Evolutionary conservation across 2,329 filamentous ascomycete species (phyloP).

Genomic region (Aureobasidium melanogenum): DNA sequence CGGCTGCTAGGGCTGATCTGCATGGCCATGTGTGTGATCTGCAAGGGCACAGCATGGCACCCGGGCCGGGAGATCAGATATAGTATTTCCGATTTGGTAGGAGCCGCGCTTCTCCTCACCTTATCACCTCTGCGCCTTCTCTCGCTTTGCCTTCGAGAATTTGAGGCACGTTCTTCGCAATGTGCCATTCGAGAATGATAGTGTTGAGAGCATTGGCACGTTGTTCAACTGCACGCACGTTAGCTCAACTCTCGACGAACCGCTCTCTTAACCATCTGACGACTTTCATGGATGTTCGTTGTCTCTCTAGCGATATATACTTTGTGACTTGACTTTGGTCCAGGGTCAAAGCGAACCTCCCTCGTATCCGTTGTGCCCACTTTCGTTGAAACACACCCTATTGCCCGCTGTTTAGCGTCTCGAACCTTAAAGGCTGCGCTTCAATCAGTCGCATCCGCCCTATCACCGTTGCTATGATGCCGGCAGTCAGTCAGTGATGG

Average conservation of each 20-base stretch:
- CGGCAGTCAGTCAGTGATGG: too few species aligned
- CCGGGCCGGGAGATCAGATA: constrained; percentile 5
- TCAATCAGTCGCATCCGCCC: not conserved
- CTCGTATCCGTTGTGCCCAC: not conserved
- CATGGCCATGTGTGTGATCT: not conserved
- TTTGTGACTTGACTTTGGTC: not conserved
- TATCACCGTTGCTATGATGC: too few species aligned
- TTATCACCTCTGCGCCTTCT: not conserved
- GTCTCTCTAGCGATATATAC: not conserved
- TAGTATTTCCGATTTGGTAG: not conserved
- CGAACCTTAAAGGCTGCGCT: not conserved
- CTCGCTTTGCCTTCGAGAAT: not conserved
- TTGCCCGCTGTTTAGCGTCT: not conserved
- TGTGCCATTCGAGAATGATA: too few species aligned
- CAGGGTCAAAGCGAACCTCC: not conserved
- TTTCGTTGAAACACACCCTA: not conserved
- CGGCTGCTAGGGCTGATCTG: not conserved
- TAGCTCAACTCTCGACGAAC: not conserved
- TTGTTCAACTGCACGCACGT: not conserved
- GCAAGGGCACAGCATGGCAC: not conserved
- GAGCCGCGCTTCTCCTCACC: not conserved
- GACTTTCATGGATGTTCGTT: not conserved
- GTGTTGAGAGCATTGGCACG: too few species aligned
- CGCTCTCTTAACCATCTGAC: not conserved
- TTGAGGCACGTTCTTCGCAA: not conserved